Conservation (phyloP, 345 rosid species). For the Corchorus olitorius region DNA sequence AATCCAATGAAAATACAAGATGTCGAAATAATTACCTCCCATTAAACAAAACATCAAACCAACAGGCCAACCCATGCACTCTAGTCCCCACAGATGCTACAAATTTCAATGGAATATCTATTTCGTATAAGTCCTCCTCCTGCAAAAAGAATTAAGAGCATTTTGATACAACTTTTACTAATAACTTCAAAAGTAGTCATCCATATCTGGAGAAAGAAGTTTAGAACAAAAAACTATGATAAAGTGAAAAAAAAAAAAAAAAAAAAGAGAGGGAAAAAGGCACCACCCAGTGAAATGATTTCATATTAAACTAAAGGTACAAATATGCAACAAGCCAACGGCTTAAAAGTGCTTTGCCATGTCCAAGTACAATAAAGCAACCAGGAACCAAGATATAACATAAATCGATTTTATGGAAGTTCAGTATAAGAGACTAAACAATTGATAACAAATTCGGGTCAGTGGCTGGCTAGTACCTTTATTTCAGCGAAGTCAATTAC, state of each 20-base stretch:
- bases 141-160: slow-evolving; percentile 44
- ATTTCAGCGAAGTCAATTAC: slow-evolving; percentile 68
- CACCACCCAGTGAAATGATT: not conserved
- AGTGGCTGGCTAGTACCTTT: slow-evolving; percentile 54
- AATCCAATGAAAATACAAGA: not conserved
- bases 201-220: not conserved
- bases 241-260: too few relatives aligned
- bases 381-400: not conserved
- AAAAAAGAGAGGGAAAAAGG: too few relatives aligned
- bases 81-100: slow-evolving; percentile 81
- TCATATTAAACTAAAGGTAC: not conserved
- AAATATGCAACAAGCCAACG: not conserved
- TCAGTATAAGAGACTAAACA: not conserved
- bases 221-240: not conserved
- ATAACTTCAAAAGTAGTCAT: slow-evolving; percentile 13
- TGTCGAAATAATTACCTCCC: slow-evolving; percentile 65
- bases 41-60: slow-evolving; percentile 93
- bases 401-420: not conserved
- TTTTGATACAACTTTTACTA: slow-evolving; percentile 54
- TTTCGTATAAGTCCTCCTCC: slow-evolving; percentile 93
- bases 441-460: not conserved
- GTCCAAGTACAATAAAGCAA: not conserved
- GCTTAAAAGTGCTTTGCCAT: not conserved
- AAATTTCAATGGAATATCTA: slow-evolving; percentile 87
- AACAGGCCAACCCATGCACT: slow-evolving; percentile 95